A percentile compares a stretch with the other conserved stretches of the same genome.
phyloP scores from a whole-genome alignment of 2,329 filamentous ascomycete genomes.

The Phialemoniopsis sp. region DNA sequence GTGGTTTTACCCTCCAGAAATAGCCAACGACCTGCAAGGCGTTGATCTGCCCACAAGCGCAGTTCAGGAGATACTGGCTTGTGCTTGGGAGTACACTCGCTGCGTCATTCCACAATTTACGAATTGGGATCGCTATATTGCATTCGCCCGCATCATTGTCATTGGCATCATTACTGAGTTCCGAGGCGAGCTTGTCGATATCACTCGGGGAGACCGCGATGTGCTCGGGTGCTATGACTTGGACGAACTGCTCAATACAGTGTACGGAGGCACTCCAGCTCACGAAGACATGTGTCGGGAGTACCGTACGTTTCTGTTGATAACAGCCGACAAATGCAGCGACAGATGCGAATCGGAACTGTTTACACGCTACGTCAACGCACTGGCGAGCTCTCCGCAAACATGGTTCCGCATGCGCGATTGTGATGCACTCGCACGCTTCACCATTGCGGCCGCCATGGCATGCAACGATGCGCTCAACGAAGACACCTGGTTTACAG shows the following conservation, averaged over 20 bases:
- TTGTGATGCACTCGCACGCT: slow-evolving; percentile 23
- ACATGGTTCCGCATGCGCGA: slow-evolving; percentile 26
- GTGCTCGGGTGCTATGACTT: slow-evolving; percentile 14
- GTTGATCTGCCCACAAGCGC: slow-evolving; percentile 3
- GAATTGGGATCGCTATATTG: slow-evolving; percentile 15
- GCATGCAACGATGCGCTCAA: slow-evolving; percentile 21
- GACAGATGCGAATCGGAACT: slow-evolving; percentile 9
- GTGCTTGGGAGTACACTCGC: slow-evolving; percentile 17
- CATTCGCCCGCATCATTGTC: slow-evolving; percentile 14
- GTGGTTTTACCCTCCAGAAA: slow-evolving; percentile 8
- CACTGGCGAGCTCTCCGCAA: slow-evolving; percentile 16
- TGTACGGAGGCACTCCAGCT: slow-evolving; percentile 10
- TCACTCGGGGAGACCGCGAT: no score
- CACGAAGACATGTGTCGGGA: slow-evolving; percentile 12
- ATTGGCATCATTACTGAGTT: slow-evolving; percentile 16
- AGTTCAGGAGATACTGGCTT: slow-evolving; percentile 12
- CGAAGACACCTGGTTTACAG: slow-evolving; percentile 15
- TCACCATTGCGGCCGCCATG: slow-evolving; percentile 22
- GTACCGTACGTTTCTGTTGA: slow-evolving; percentile 14
- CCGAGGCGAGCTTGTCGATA: slow-evolving; percentile 11
- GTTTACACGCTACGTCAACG: slow-evolving; percentile 21
- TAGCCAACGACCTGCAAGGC: slow-evolving; percentile 6
- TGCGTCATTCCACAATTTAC: slow-evolving; percentile 17
- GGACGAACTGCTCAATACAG: slow-evolving; percentile 5
- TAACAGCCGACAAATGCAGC: slow-evolving; percentile 13